Conservation (phyloP, 129 eudicot genomes). For the Cynara cardunculus region DNA sequence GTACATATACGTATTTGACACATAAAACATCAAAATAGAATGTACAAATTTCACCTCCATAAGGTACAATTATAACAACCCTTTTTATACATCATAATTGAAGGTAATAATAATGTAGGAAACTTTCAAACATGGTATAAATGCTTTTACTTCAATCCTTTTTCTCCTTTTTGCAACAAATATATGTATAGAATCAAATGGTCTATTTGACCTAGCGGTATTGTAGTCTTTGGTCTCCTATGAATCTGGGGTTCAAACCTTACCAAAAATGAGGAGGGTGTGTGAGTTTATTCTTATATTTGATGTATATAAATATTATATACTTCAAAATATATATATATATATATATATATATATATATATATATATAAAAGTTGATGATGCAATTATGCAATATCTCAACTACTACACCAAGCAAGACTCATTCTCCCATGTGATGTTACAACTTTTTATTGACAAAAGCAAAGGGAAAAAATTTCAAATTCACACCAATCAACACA, state of each 20-base stretch:
- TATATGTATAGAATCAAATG: not conserved
- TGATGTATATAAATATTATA: no score
- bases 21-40: not conserved
- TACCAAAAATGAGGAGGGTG: no score
- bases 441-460: constrained; percentile 8
- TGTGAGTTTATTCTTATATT: no score
- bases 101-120: constrained; percentile 4
- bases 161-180: not conserved
- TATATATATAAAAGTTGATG: not conserved
- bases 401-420: constrained; percentile 9
- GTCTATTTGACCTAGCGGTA: no score
- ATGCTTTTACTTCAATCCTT: not conserved
- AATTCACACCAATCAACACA: not conserved
- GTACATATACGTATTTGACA: no score
- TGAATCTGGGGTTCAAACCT: no score
- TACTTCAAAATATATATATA: no score
- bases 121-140: not conserved
- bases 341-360: no score
- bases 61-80: not conserved
- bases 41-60: not conserved
- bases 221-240: no score
- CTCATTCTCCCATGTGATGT: constrained; percentile 3
- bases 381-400: constrained; percentile 17
- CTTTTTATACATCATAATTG: constrained; percentile 2
- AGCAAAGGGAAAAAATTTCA: not conserved